Evolutionary conservation across 1,139 yeast species (phyloP), one percentile per base, ranked within the genome.

Genomic region (Protomyces lactucae-debilis): DNA sequence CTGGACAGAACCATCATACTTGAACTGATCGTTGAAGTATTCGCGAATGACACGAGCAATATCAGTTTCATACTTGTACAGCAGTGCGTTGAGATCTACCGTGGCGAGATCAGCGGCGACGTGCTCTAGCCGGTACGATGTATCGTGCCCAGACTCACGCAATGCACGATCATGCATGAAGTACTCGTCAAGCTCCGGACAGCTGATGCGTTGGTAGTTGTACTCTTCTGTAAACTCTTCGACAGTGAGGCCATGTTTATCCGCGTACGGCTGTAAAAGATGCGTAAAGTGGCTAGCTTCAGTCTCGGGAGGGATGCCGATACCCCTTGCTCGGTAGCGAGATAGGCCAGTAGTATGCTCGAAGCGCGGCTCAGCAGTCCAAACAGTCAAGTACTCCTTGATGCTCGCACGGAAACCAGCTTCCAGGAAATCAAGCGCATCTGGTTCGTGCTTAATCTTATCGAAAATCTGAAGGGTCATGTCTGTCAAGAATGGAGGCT

Each of bases 401-500:
- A 95, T 88, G 1, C 98, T 96, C 0, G 97, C 93, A 46, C 76
- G 72, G 21, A 85, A 78, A 0, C 96, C 84, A 65, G 89, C 79
- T 66, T 79, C 76, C 67, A 93, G 78, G 67, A 91, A 84, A 64
- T 84, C 86, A 32, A 80, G 68, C 1, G 88, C 82, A 53, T 79
- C 74, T 6, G 71, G 66, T 8, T 75, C 73, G 40, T 71, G 73
- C 55, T 71, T 71, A 68, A 87, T 82, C 68, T 84, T 85, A 32
- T 85, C 79, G 72, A 83, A 90, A 0, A 90, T 85, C 64, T 85
- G 79, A 64, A 88, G 73, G 0, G 95, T 85, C 96, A 93, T 88
- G 74, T 93, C 99, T 0, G 98, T 93, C 69, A 95, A 78, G 73
- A 93, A 92, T n/a, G 99, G 99, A 1, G 99, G 99, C 75, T 95